Base-by-base conservation (phyloP, 148 eudicot genomes). In the Vaccinium vitisidaea region DNA sequence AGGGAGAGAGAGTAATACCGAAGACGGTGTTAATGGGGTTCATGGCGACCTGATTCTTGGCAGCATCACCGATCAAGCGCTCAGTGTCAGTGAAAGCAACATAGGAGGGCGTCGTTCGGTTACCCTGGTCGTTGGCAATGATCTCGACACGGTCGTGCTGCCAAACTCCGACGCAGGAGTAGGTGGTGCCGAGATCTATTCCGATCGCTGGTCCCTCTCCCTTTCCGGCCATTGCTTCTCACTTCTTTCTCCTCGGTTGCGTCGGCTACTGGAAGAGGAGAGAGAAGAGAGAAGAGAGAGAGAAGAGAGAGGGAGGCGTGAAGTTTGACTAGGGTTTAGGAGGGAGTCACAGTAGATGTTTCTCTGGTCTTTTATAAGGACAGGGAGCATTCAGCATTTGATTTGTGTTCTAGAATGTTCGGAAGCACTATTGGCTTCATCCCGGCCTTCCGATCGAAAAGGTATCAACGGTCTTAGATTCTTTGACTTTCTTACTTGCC, bases 81-180 rank as follows among this genome's bases (percentile, higher is more conserved):
- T 88, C 90, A 10, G 85, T 46, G 73, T 88, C 90, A 3, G 90
- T 88, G 77, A 88, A 88, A 11, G 80, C 90, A 5, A 89, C 90
- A 36, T 89, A 89, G 0, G 88, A 86, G 75, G 90, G 90, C 61
- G 90, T 89, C 39, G 90, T 89, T 3, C 90, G 58, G 84, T 89
- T 89, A 0, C 90, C 90, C 80, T 89, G 90, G 83, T 89, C 90
- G 83, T 89, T 89, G 65, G 90, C 90, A 27, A 89, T 89, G 84
- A 89, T 86, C 69, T 88, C 90, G 4, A 88, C 90, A 2, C 90
- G 88, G 39, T 88, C 90, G 84, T 88, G 90, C 55, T 89, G 90
- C 90, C 90, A 89, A 1, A 89, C 90, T 12, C 90, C 90, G 36
- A 89, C 90, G 79, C 90, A 89, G 6, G 90, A 88, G 71, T 88